Evolutionary conservation across 1,284 basidiomycete species (phyloP), one percentile per base, ranked within the genome.

Genomic region (Ustilago bromivora): DNA sequence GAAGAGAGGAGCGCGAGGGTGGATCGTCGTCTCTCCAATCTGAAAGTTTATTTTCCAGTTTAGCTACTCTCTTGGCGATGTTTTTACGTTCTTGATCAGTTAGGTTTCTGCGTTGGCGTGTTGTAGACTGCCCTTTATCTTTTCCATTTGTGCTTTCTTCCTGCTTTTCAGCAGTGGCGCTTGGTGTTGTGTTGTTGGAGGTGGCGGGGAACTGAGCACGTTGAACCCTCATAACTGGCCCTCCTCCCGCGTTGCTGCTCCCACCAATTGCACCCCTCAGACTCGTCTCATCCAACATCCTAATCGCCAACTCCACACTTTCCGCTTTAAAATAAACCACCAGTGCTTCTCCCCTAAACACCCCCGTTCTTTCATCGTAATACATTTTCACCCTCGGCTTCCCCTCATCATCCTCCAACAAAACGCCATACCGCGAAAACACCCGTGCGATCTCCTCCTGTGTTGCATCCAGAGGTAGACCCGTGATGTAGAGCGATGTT

Each of bases 271-370:
- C 95, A n/a, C 96, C 85, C 63, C 95, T 89, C 68, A 99, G 88
- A 85, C 96, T 94, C 0, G 94, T 94, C 72, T 98, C 96, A 86
- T 98, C 96, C 67, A 99, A 88, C 71, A 99, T 89, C 72, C 89
- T 92, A 63, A 95, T 87, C 2, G 96, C 96, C 61, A 99, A 89
- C 12, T 89, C 88, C 17, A 99, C 97, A 35, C 93, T 95, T 73
- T 96, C 96, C 84, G 96, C 94, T 86, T 98, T 98, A 89, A 98
- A 97, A 87, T 94, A 99, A 54, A 98, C 95, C 66, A 99, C 92
- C 73, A 99, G 88, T 1, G 96, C 96, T 78, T 99, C 96, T 38
- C 97, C 96, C 82, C 91, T 97, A 87, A 98, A 98, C 38, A 89
- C 87, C n/a, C 95, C 95, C 71, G 94, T 92, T 36, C 60, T 58